Evolutionary conservation across 1,284 basidiomycete species (phyloP).

Genomic region (Fomes fomentarius): DNA sequence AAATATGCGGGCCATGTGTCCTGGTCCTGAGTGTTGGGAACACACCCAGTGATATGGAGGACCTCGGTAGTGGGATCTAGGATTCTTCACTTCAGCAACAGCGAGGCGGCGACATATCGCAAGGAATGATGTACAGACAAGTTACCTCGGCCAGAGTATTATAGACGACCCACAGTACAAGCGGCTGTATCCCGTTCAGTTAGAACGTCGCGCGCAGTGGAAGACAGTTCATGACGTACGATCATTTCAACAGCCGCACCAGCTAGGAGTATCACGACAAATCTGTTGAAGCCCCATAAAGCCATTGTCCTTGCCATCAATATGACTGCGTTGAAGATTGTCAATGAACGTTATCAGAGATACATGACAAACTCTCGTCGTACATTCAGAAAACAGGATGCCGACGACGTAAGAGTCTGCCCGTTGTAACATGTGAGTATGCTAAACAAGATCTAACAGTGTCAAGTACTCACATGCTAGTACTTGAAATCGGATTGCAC

Average conservation of each 20-base stretch:
- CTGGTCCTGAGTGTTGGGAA: too few species aligned
- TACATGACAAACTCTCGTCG: too few species aligned
- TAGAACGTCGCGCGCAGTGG: background rate
- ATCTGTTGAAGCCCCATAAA: background rate
- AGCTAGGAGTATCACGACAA: background rate
- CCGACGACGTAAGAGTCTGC: background rate
- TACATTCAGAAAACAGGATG: background rate
- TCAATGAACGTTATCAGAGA: too few species aligned
- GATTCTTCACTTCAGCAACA: too few species aligned
- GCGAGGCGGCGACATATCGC: too few species aligned
- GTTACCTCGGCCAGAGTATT: background rate
- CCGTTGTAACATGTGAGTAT: too few species aligned
- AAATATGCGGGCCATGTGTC: too few species aligned
- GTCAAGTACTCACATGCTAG: background rate
- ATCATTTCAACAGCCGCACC: background rate
- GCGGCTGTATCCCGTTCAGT: background rate
- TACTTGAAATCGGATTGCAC: background rate
- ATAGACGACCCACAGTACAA: background rate
- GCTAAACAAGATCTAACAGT: too few species aligned
- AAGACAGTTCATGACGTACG: background rate
- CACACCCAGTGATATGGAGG: too few species aligned
- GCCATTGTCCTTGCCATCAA: background rate
- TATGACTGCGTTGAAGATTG: background rate
- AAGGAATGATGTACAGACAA: background rate
- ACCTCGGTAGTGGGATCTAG: too few species aligned